Percentiles rank a stretch among this genome's conserved stretches.
Evolutionary conservation across 352 stramenopile genomes (phyloP).

Genomic region (Pythium sp.): DNA sequence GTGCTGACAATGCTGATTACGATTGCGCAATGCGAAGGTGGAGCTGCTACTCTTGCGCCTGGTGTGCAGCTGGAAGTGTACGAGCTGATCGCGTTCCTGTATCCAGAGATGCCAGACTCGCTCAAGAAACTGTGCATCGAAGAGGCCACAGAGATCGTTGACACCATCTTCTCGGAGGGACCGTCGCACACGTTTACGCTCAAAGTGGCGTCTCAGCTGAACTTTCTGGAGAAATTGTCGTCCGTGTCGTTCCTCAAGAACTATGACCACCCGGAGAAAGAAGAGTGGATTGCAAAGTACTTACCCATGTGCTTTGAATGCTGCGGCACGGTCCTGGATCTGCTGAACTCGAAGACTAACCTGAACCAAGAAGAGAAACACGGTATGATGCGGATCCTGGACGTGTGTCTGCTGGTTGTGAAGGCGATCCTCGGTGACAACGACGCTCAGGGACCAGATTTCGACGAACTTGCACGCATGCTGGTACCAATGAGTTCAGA

Average conservation of each 20-base stretch:
- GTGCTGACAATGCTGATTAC: constrained; percentile 36
- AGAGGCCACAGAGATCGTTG: constrained; percentile 38
- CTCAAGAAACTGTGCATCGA: constrained; percentile 48
- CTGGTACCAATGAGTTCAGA: constrained; percentile 54
- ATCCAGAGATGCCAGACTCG: constrained; percentile 28
- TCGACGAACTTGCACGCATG: constrained; percentile 38
- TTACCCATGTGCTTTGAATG: constrained; percentile 67
- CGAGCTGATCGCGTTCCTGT: constrained; percentile 48
- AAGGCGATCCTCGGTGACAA: constrained; percentile 59
- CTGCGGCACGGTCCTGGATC: constrained; percentile 56
- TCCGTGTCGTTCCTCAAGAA: constrained; percentile 38
- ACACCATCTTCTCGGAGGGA: constrained; percentile 51
- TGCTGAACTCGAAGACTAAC: constrained; percentile 25
- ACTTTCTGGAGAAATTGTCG: constrained; percentile 43
- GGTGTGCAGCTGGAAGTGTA: constrained; percentile 34
- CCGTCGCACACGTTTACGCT: constrained; percentile 44
- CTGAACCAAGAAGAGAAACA: constrained; percentile 20
- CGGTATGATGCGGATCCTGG: constrained; percentile 57
- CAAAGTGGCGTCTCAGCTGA: constrained; percentile 34
- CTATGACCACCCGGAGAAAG: constrained; percentile 40
- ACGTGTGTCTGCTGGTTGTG: constrained; percentile 53
- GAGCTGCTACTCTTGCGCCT: constrained; percentile 21
- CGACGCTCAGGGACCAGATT: constrained; percentile 26
- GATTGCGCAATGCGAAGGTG: constrained; percentile 29
- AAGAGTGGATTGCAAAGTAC: constrained; percentile 60